Evolutionary conservation across 2,329 filamentous ascomycete species (phyloP).

Genomic region (Fusarium tricinctum): DNA sequence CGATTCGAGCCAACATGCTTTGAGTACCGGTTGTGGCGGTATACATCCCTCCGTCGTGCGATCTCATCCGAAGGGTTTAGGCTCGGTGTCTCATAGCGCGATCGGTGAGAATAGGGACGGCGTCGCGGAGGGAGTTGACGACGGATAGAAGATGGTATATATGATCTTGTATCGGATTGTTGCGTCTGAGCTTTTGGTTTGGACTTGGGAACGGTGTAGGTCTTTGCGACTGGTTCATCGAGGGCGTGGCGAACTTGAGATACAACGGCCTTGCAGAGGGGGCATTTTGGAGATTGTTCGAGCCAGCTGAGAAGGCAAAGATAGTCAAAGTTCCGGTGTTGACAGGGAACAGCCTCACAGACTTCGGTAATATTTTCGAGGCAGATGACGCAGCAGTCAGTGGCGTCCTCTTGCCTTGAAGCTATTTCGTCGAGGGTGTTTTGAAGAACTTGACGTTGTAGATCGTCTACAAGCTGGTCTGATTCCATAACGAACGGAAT

Average conservation of each 20-base stretch:
- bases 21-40: conserved; percentile 79
- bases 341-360: conserved; percentile 81
- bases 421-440: conserved; percentile 61
- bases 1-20: conserved; percentile 86
- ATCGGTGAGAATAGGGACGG: conserved; percentile 23
- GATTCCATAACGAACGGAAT: conserved; percentile 39
- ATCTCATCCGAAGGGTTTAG: conserved; percentile 35
- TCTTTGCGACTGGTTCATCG: conserved; percentile 58
- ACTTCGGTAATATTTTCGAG: conserved; percentile 80
- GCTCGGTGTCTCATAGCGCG: conserved; percentile 14
- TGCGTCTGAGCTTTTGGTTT: background rate
- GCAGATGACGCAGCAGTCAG: conserved; percentile 84
- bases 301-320: conserved; percentile 88
- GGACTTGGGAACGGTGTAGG: conserved; percentile 68
- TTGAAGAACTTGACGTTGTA: conserved; percentile 60
- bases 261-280: conserved; percentile 77
- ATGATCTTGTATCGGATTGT: conserved; percentile 6
- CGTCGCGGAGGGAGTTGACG: conserved; percentile 14
- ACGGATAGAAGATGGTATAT: conserved; percentile 12
- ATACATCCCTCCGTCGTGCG: conserved; percentile 77
- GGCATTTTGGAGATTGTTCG: conserved; percentile 78
- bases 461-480: conserved; percentile 45
- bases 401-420: conserved; percentile 41
- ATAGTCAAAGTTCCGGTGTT: conserved; percentile 87
- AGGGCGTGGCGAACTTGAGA: conserved; percentile 76